Base-by-base conservation (phyloP, 1,284 basidiomycete species). In the Porodaedalea pini region DNA sequence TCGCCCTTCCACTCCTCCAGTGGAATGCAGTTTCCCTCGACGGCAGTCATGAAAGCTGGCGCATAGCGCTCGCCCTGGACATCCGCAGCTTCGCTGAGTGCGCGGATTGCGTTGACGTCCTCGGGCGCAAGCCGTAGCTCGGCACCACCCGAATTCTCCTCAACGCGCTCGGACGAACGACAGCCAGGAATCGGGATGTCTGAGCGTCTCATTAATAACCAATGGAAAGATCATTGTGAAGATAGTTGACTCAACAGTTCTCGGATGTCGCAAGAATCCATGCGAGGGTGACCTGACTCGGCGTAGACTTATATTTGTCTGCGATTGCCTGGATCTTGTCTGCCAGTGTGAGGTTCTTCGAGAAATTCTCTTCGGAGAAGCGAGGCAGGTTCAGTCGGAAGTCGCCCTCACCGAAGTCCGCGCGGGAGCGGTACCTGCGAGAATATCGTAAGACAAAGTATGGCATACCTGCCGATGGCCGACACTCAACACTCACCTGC, bases 241-340 rank as follows among this genome's bases (percentile, higher is more conserved):
- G 5, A 5, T 13, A 6, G 23, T 37, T 21, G 58, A 13, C 54
- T 40, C 6, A 21, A 19, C 13, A 56, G n/a, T 41, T 64, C 37
- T 62, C 64, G 51, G 64, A 65, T 64, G 66, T 68, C 25, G 63
- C 63, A 19, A 68, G 60, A 39, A 73, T 53, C 76, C 76, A 78
- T 1, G 76, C 74, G 4, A 78, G 67, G 2, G 69, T 63, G 15
- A 76, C 60, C 63, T 77, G 75, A 1, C 71, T 67, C 0, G 73
- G 54, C 0, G 74, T 72, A 31, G 66, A 62, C 17, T 57, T 56
- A 54, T 70, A 68, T 53, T 63, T 63, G 23, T 66, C 45, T 0
- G 70, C 70, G 36, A 72, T 52, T 3, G 43, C 50, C 1, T 58
- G 57, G 31, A 77, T 57, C 48, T 70, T 68, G 15, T 73, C 65